Evolutionary conservation across 2,329 filamentous ascomycete genomes (phyloP), one percentile per base, ranked within the genome.

Genomic region (Colletotrichum sp.): DNA sequence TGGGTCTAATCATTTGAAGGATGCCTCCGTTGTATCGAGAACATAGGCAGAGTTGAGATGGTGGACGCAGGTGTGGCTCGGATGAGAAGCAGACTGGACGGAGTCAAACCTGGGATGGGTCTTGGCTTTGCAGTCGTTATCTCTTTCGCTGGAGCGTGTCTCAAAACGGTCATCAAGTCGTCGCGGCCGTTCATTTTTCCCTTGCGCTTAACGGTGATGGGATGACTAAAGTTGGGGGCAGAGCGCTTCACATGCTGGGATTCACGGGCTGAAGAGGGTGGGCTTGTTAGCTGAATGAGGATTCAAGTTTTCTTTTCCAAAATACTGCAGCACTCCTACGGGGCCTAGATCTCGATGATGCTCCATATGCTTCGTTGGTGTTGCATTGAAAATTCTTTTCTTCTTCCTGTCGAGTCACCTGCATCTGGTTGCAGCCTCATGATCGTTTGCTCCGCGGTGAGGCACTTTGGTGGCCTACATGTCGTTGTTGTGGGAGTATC

Each of bases 11-110:
- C 16, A 18, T 44, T 49, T 28, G 39, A 39, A n/a, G 30, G 18
- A 36, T 59, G 44, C 12, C 28, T 36, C 24, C 9, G 8, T 16
- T 59, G 52, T 18, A 16, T 60, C n/a, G 18, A 62, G 28, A 24
- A 8, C 18, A 28, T 28, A 62, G 32, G n/a, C 21, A 60, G 39
- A 39, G 44, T 69, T 59, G 30, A 49, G 28, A 55, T 32, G 65
- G 60, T 34, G 21, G 57, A n/a, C 72, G 34, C 13, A 30, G 57
- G 39, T 64, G 73, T 73, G 59, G 70, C 73, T 76, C 59, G 65
- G 74, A 69, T 66, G 74, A 76, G 64, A 39, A 52, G 57, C 34
- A 74, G 26, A 76, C 70, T 73, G 44, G 59, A 76, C 34, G 63
- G 64, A 69, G 44, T 49, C 44, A 65, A 73, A 24, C n/a, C 49